Base-by-base conservation (phyloP, 441 rosid species). In the Daphne laureola region DNA sequence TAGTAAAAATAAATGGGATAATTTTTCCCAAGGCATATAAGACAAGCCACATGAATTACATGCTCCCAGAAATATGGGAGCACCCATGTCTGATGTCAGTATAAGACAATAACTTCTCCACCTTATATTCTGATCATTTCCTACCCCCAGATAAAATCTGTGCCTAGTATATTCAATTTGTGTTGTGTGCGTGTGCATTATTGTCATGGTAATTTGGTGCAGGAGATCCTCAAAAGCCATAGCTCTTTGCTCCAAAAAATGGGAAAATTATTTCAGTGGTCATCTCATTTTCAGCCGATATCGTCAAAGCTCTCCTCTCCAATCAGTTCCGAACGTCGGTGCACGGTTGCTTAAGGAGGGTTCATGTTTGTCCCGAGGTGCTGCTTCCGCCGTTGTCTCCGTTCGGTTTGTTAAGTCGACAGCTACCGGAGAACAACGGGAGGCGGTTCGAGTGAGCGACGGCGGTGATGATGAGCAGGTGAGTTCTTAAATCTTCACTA, bases 181-280 rank as follows among this genome's bases (percentile, higher is more conserved):
- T 6, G 6, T 26, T 6, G 31, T 26, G 3, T 26, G 31, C 6
- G 31, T 54, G 15, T 12, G 23, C 40, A 31, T 49, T 3, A 53
- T 45, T 42, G 18, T n/a, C 59, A 80, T 80, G 89, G 67, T 77
- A 31, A 49, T 72, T 13, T 76, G 74, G 82, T 18, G 73, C 6
- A 15, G 64, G 43, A 81, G 73, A 73, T 69, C 60, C 13, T 46
- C 92, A n/a, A 67, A 72, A 76, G 47, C 51, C 43, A 46, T 73
- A 14, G 54, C 70, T 14, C 68, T 67, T 17, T 16, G 35, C 44
- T 21, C 82, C 4, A 65, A 27, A 56, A 61, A 62, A 14, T 21
- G 51, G 52, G 54, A 64, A 44, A 51, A 48, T 18, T 44, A 62
- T 46, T 52, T 65, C 23, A 17, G 58, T 25, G 42, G 25, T 16